phyloP scores from a whole-genome alignment of 495 filamentous ascomycete species.

The Cudoniella acicularis region DNA sequence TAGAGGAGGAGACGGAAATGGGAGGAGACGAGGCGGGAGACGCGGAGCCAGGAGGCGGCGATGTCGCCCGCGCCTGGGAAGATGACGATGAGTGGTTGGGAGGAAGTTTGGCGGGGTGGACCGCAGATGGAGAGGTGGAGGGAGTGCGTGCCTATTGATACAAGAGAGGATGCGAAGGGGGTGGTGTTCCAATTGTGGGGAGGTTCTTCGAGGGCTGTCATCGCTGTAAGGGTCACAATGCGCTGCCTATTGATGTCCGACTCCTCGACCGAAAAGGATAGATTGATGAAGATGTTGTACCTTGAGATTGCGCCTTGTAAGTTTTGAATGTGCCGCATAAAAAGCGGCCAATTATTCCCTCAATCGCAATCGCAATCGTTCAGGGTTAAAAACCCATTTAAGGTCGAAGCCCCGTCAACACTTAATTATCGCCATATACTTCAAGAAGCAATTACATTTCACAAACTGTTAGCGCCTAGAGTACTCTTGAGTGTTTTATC shows the following conservation, averaged over 20 bases:
- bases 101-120: neutral
- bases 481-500: too few relatives aligned
- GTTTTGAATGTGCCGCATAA: too few relatives aligned
- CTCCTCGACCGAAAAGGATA: neutral
- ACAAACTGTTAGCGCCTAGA: neutral
- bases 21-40: neutral
- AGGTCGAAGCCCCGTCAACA: neutral
- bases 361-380: neutral
- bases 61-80: neutral
- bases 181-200: constrained; percentile 15
- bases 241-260: neutral
- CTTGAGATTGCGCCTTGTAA: neutral
- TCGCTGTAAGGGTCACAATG: neutral
- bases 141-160: constrained; percentile 15
- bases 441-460: neutral
- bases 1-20: constrained; percentile 3
- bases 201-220: neutral
- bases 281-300: neutral
- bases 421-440: neutral
- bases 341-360: neutral
- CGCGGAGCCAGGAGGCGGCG: constrained; percentile 2
- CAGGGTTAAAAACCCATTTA: neutral
- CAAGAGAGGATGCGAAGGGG: neutral
- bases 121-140: constrained; percentile 8
- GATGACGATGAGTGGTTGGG: constrained; percentile 3